Evolutionary conservation across 352 stramenopile genomes (phyloP), one percentile per base, ranked within the genome.

Genomic region (Thraustochytrium sp.): DNA sequence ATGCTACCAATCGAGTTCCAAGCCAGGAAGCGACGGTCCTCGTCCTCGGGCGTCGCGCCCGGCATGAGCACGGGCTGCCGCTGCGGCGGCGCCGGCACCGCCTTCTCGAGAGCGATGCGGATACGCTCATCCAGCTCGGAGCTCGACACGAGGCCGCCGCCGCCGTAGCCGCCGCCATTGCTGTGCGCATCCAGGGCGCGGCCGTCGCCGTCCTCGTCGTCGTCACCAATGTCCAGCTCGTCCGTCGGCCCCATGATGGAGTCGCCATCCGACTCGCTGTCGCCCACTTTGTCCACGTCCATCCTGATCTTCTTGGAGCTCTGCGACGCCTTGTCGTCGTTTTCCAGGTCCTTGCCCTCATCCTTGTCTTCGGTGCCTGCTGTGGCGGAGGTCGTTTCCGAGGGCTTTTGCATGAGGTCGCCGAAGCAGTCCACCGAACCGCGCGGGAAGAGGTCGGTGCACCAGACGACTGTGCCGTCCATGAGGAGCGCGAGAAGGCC

Each of bases 1-100:
- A 85, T 61, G 48, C 61, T 82, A 4, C 82, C 82, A 8, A 85
- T 38, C 21, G 53, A 62, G 53, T 84, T 86, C 82, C 82, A 86
- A 5, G 61, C 74, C 36, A 86, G 42, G 38, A 68, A 86, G 11
- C 73, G 48, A 29, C 77, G 76, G 8, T 62, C 26, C 34, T 74
- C 54, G 21, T 13, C 38, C 21, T 46, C 61, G 21, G 56, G 55
- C 38, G 82, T 53, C 8, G 77, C 40, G 56, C 72, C 46, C 3
- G 82, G 82, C 56, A 76, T 56, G 13, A 85, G 48, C 37, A 82
- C 63, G 54, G 48, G 55, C 23, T 82, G 73, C n/a, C 68, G 18
- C 29, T 75, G 4, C 18, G 37, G 37, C 37, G 26, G 31, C 16
- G 18, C 21, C 18, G 34, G 48, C 18, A 51, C 44, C 18, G n/a